Conservation (phyloP, 345 rosid species). For the Lepidium africanum region DNA sequence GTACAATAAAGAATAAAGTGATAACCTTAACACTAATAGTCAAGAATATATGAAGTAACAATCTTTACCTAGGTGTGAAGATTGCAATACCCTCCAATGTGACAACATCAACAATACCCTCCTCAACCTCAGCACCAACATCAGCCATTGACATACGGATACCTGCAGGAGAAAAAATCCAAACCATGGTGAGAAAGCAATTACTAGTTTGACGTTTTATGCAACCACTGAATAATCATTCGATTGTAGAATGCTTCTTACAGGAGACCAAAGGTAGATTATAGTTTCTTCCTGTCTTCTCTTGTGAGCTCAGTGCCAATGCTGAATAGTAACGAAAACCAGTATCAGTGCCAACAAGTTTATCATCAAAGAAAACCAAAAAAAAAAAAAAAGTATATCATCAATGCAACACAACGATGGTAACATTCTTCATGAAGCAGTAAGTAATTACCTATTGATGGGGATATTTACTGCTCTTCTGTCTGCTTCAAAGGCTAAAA, state of each 20-base stretch:
- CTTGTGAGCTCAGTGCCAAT: conserved; percentile 99
- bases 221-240: background rate
- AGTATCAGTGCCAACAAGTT: background rate
- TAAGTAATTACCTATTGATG: conserved; percentile 61
- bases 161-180: conserved; percentile 29
- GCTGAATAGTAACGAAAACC: conserved; percentile 35
- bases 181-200: conserved; percentile 2
- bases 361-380: too few species aligned
- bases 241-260: conserved; percentile 23
- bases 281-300: conserved; percentile 92
- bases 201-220: background rate
- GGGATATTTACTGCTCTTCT: conserved; percentile 95
- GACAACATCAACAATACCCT: conserved; percentile 85
- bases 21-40: background rate
- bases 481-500: conserved; percentile 92
- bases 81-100: conserved; percentile 86
- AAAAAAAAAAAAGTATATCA: too few species aligned
- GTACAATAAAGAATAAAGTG: background rate
- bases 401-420: background rate
- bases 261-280: conserved; percentile 94
- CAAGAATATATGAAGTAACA: background rate
- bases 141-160: conserved; percentile 87
- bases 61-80: conserved; percentile 84
- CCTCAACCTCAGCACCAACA: conserved; percentile 83
- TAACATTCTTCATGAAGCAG: background rate